A percentile compares a stretch with the other conserved stretches of the same genome.
Evolutionary conservation across 2,329 filamentous ascomycete genomes (phyloP).

Genomic region (Penicillium brevicompactum): DNA sequence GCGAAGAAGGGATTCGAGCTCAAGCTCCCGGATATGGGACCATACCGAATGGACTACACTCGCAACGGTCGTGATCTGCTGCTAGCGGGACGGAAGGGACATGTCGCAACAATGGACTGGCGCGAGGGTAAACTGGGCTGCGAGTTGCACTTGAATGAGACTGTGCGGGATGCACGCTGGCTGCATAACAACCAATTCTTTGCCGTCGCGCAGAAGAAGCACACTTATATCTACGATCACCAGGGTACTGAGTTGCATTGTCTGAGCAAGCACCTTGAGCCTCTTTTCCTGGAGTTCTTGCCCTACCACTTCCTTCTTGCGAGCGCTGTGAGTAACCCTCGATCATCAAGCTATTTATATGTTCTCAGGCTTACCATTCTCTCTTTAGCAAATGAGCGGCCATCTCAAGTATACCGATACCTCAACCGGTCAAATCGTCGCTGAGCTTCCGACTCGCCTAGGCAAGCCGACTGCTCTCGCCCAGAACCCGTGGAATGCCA

Average conservation of each 20-base stretch:
- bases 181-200: conserved; percentile 93
- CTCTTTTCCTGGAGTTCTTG: conserved; percentile 90
- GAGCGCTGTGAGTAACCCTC: conserved; percentile 65
- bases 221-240: conserved; percentile 94
- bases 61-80: conserved; percentile 85
- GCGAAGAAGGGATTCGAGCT: conserved; percentile 93
- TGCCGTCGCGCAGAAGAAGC: conserved; percentile 93
- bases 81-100: conserved; percentile 85
- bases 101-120: conserved; percentile 97
- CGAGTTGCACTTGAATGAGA: conserved; percentile 89
- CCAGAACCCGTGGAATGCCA: conserved; percentile 90
- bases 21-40: conserved; percentile 77
- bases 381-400: conserved; percentile 68
- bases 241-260: conserved; percentile 91
- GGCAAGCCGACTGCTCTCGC: conserved; percentile 80
- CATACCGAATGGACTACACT: conserved; percentile 87
- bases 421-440: conserved; percentile 85
- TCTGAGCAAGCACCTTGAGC: conserved; percentile 85
- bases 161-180: conserved; percentile 85
- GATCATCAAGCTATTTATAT: not conserved
- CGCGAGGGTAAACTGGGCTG: conserved; percentile 86
- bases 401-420: conserved; percentile 94
- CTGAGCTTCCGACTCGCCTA: conserved; percentile 80
- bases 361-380: not conserved
- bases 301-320: conserved; percentile 94